Percentiles rank a stretch among this genome's conserved stretches.
These are phyloP conservation scores for Eucalyptus pumila DNA, from an alignment of 345 rosid genomes.

Conservation along the genomic window DNA sequence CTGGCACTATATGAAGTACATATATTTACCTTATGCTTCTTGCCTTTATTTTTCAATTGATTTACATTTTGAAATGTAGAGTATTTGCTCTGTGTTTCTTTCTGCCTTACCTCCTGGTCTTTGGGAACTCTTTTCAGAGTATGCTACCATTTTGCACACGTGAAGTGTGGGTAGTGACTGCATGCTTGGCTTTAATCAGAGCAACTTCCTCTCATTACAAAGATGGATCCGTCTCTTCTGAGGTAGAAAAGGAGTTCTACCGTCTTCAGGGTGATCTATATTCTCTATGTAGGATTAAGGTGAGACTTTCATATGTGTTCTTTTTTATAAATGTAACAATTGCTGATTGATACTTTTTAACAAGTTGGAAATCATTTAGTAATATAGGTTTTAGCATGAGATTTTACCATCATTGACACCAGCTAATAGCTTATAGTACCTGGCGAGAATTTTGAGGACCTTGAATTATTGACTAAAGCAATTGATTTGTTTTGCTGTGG, in stretches of 20 bases:
- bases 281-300: slow-evolving; percentile 90
- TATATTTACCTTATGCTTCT: neutral
- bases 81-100: neutral
- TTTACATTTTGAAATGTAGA: neutral
- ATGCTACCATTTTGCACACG: slow-evolving; percentile 68
- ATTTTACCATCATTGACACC: neutral
- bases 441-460: neutral
- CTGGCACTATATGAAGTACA: slow-evolving; percentile 72
- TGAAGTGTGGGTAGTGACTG: slow-evolving; percentile 94
- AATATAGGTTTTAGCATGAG: neutral
- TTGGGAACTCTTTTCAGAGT: slow-evolving; percentile 25
- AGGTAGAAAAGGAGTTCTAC: slow-evolving; percentile 86
- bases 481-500: neutral
- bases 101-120: neutral
- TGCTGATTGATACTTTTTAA: neutral
- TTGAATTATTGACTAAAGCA: neutral
- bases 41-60: neutral
- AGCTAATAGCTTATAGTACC: neutral
- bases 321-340: neutral
- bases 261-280: slow-evolving; percentile 92
- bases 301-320: slow-evolving; percentile 1
- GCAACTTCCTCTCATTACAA: slow-evolving; percentile 63
- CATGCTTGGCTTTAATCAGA: slow-evolving; percentile 63
- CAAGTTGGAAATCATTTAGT: neutral
- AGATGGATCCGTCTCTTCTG: slow-evolving; percentile 53